Conservation (phyloP, 2,329 filamentous ascomycete genomes). For the Aspergillus novoparasiticus region DNA sequence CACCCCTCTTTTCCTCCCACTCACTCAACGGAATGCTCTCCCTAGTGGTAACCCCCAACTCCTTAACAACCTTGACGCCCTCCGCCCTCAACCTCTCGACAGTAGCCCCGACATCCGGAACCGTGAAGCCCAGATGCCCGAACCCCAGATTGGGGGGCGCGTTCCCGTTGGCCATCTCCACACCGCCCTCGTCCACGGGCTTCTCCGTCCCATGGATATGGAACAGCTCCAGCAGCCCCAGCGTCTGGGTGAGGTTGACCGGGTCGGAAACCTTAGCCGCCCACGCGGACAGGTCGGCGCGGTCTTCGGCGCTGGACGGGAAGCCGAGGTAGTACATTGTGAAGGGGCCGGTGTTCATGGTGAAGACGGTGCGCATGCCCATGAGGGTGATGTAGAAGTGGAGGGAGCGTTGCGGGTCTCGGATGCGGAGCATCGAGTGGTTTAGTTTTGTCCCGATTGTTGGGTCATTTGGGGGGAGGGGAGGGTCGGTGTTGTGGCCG, state of each 20-base stretch:
- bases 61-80: conserved; percentile 40
- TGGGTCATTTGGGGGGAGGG: conserved; percentile 28
- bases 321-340: conserved; percentile 46
- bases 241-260: conserved; percentile 31
- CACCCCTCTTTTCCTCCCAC: conserved; percentile 37
- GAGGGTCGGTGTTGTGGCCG: conserved; percentile 32
- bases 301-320: conserved; percentile 32
- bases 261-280: conserved; percentile 30
- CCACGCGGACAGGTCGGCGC: conserved; percentile 31
- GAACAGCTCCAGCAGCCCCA: conserved; percentile 40
- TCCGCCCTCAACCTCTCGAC: conserved; percentile 31
- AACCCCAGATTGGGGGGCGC: conserved; percentile 39
- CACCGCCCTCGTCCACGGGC: conserved; percentile 15
- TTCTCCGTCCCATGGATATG: conserved; percentile 41
- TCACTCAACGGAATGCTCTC: conserved; percentile 34
- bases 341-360: conserved; percentile 43
- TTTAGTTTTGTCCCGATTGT: conserved; percentile 41
- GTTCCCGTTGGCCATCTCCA: conserved; percentile 34
- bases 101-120: conserved; percentile 37
- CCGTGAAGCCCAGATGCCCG: conserved; percentile 42
- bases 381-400: conserved; percentile 43
- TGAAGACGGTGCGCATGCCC: conserved; percentile 44
- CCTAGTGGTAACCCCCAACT: conserved; percentile 32
- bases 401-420: conserved; percentile 36
- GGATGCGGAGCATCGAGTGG: conserved; percentile 42